These are phyloP conservation scores for Prunella vulgaris DNA, from an alignment of 257 asterid genomes.

Conservation along the genomic window DNA sequence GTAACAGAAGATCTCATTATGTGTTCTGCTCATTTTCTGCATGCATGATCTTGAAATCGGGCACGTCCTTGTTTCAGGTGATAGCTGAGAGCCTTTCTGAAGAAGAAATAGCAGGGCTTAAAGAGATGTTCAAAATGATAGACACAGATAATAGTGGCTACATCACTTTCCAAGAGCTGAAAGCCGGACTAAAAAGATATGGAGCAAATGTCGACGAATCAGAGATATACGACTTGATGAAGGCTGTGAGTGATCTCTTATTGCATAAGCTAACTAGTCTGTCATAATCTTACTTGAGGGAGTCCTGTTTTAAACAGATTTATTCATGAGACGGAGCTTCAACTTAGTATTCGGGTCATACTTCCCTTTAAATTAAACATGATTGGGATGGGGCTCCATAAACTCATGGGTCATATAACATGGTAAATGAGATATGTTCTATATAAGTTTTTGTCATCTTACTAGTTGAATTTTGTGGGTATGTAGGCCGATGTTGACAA, in stretches of 20 bases:
- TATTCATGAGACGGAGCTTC: too few relatives aligned
- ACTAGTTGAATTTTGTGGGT: not conserved
- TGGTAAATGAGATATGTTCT: too few relatives aligned
- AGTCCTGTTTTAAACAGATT: too few relatives aligned
- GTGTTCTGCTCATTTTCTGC: not conserved
- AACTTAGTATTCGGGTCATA: too few relatives aligned
- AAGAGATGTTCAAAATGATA: slow-evolving; percentile 44
- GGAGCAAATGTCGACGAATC: slow-evolving; percentile 46
- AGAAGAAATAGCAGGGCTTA: slow-evolving; percentile 51
- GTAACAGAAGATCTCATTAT: not conserved
- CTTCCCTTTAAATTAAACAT: too few relatives aligned
- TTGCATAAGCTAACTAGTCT: not conserved
- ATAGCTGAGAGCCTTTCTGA: slow-evolving; percentile 51
- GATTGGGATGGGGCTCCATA: too few relatives aligned
- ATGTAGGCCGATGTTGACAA: slow-evolving; percentile 46
- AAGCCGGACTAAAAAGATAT: slow-evolving; percentile 35
- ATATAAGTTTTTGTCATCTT: too few relatives aligned
- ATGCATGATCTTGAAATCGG: not conserved
- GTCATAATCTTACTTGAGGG: not conserved
- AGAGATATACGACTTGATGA: slow-evolving; percentile 38
- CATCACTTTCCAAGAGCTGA: slow-evolving; percentile 52
- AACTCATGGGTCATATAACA: too few relatives aligned
- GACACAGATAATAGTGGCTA: slow-evolving; percentile 47
- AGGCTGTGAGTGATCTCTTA: slow-evolving; percentile 33
- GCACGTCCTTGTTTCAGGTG: slow-evolving; percentile 19